These are phyloP conservation scores for Chytridiales sp. DNA, from an alignment of 371 early-diverging fungal species.

Conservation along the genomic window DNA sequence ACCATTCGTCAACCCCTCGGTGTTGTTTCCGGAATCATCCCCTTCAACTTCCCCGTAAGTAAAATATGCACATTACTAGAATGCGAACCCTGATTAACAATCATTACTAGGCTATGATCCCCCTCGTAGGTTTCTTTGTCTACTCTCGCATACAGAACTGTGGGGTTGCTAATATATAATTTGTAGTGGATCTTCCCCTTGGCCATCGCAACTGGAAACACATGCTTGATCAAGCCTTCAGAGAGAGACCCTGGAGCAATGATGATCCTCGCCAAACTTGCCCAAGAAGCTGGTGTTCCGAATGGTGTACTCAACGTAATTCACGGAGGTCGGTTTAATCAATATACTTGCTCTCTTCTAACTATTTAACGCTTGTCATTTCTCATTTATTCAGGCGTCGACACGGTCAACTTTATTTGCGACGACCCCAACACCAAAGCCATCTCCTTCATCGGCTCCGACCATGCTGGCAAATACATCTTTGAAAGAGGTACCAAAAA, in stretches of 20 bases:
- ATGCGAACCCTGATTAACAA: neutral
- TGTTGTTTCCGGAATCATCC: constrained; percentile 92
- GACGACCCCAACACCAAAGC: constrained; percentile 84
- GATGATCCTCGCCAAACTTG: constrained; percentile 89
- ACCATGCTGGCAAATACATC: constrained; percentile 86
- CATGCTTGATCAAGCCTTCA: constrained; percentile 88
- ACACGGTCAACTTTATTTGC: constrained; percentile 92
- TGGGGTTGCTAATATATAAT: no score
- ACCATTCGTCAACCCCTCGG: constrained; percentile 93
- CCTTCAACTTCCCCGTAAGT: constrained; percentile 97
- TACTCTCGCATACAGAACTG: no score
- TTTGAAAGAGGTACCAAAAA: constrained; percentile 83
- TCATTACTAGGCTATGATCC: no score
- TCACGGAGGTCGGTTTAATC: constrained; percentile 64
- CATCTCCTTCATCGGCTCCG: constrained; percentile 93
- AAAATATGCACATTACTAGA: neutral
- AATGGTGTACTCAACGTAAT: constrained; percentile 92
- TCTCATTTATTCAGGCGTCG: constrained; percentile 29
- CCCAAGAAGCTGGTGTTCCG: constrained; percentile 91
- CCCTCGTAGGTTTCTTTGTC: no score
- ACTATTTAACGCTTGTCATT: neutral
- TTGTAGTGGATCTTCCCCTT: constrained; percentile 97
- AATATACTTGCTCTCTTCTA: neutral
- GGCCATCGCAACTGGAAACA: constrained; percentile 88
- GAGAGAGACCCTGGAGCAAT: constrained; percentile 96